Evolutionary conservation across 352 stramenopile species (phyloP), one percentile per base, ranked within the genome.

Genomic region (Elongisporangium prolatum): DNA sequence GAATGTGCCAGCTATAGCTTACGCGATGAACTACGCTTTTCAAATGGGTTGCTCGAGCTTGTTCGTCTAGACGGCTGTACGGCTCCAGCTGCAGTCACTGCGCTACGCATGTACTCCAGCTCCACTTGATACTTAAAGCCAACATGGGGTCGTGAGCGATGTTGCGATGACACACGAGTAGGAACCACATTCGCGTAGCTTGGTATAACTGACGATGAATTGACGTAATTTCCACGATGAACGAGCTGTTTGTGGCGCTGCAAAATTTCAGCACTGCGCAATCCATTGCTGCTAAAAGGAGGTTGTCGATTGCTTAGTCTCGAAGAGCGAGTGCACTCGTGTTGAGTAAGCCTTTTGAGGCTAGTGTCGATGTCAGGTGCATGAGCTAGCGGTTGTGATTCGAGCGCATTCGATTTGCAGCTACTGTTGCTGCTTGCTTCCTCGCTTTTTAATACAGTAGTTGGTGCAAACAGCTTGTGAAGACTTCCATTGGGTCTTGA

Each of bases 101-200:
- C 59, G 51, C 71, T 82, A 24, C 69, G 66, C 56, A 84, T 64
- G 52, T 75, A 76, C 61, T 82, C 71, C 67, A 81, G 72, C 54
- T 88, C 77, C 37, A 88, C 73, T 48, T 84, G 63, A 21, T 63
- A 48, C 28, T 75, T 75, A 64, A 56, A 16, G 49, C 49, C 67
- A 18, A 49, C 20, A 18, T 61, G 56, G 56, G 56, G 49, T 17
- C 3, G 61, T 6, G 57, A 60, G 55, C 57, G 51, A 55, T 59
- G 64, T 20, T 64, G 67, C 18, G 51, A 61, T 56, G 67, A 40
- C n/a, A 2, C 28, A 38, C 28, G 28, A 13, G 28, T 14, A 38
- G 28, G 28, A 2, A 38, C 28, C 28, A 38, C 28, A 13, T 5
- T 38, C 4, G 28, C 4, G 28, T 38, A 13, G 28, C 28, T 38